phyloP scores from a whole-genome alignment of 2,329 filamentous ascomycete species.

The Diaporthe capsici region DNA sequence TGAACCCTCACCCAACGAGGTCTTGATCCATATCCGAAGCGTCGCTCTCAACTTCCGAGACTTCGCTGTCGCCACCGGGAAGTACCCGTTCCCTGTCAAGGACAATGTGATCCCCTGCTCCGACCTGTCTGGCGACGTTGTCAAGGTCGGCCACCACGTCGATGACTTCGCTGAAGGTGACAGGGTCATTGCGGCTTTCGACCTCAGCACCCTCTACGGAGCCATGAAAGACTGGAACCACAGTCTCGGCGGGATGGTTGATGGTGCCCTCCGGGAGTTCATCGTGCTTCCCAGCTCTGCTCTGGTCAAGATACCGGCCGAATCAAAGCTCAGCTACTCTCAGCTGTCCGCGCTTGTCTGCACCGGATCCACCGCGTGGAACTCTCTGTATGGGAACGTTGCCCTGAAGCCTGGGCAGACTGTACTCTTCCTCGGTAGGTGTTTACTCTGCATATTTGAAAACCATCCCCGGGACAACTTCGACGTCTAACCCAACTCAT shows the following conservation, averaged over 20 bases:
- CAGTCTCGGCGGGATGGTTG: background rate
- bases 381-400: conserved; percentile 59
- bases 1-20: too few species aligned
- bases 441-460: background rate
- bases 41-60: too few species aligned
- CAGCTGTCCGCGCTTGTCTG: conserved; percentile 52
- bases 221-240: conserved; percentile 38
- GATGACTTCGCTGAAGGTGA: too few species aligned
- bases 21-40: too few species aligned
- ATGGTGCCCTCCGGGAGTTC: background rate
- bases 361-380: conserved; percentile 64
- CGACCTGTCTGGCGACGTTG: too few species aligned
- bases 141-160: too few species aligned
- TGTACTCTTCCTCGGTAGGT: conserved; percentile 53
- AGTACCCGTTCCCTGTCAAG: too few species aligned
- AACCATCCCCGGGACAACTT: background rate
- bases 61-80: too few species aligned
- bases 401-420: conserved; percentile 57
- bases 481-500: too few species aligned
- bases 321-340: conserved; percentile 5
- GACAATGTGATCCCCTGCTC: too few species aligned
- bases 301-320: background rate
- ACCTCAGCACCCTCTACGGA: conserved; percentile 47
- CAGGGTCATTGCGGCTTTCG: background rate
- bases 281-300: background rate